Percentiles rank a stretch among this genome's conserved stretches.
These are phyloP conservation scores for Dictyostelium capitatum DNA, from an alignment of 78 protist species.

Conservation along the genomic window DNA sequence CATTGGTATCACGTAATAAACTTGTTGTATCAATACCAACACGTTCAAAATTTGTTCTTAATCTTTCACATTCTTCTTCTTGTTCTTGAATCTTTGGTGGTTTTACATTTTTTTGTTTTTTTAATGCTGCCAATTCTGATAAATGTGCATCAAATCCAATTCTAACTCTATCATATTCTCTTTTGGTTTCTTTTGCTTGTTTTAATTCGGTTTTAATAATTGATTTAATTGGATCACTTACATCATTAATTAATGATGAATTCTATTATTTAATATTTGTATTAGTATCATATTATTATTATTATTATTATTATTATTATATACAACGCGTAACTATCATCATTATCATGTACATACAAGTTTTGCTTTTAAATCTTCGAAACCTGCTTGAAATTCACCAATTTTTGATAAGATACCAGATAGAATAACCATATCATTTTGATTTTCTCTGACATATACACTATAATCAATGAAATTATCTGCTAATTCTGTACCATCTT, in stretches of 20 bases:
- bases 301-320: background rate
- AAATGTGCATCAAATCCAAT: conserved; percentile 64
- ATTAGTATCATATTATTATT: background rate
- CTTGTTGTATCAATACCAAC: conserved; percentile 42
- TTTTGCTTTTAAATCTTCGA: conserved; percentile 76
- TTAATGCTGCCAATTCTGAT: conserved; percentile 32
- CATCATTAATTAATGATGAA: conserved; percentile 72
- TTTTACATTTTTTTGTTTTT: conserved; percentile 49
- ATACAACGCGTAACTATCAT: no score
- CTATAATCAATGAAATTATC: conserved; percentile 76
- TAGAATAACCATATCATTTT: conserved; percentile 48
- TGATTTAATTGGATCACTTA: conserved; percentile 73
- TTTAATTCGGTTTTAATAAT: conserved; percentile 56
- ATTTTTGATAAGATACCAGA: conserved; percentile 79
- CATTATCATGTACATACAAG: background rate
- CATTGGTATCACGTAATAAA: conserved; percentile 48
- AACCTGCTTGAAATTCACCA: conserved; percentile 84
- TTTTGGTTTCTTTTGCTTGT: conserved; percentile 61
- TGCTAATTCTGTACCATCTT: conserved; percentile 76
- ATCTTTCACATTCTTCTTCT: conserved; percentile 39
- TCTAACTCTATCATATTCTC: conserved; percentile 73
- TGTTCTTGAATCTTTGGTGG: conserved; percentile 64
- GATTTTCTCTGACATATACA: conserved; percentile 62
- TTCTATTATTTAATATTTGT: background rate
- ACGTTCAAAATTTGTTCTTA: conserved; percentile 36